Evolutionary conservation across 1,284 basidiomycete genomes (phyloP), one percentile per base, ranked within the genome.

Genomic region (Anthracocystis walkeri): DNA sequence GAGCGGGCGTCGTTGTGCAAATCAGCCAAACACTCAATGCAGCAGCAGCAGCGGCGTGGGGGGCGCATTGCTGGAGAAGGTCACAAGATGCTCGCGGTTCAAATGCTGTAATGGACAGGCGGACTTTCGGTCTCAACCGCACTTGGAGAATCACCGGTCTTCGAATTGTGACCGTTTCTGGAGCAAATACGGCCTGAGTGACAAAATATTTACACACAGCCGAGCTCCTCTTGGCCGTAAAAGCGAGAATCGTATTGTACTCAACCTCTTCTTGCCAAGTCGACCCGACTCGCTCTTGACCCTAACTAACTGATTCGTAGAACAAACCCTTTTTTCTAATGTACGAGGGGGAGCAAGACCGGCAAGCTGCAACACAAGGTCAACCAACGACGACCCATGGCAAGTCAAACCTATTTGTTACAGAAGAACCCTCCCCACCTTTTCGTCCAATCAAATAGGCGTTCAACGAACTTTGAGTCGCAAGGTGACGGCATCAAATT

Each of bases 31-130:
- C 14, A 49, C 18, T 18, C 3, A 5, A 31, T 20, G 48, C 48
- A 29, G 33, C 33, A 58, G 38, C 58, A 40, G 35, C 40, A 11
- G 51, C 58, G 57, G 64, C 58, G 58, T 61, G 54, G 54, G 58
- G 49, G 45, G 46, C 6, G 59, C 35, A 38, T 25, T 48, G 38
- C 27, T 33, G 27, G 20, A 40, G 21, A 14, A 44, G 54, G 40
- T 55, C 29, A 49, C 38, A 48, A 38, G 35, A 44, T 40, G 48
- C 44, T 33, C 18, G 6, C 27, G 3, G 7, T n/a, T 33, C 27
- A 49, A 49, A 49, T 12, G 56, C 63, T 58, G 51, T 44, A 55
- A 29, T 55, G 51, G 59, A 63, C 59, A 63, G 56, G 60, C 48
- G 56, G 60, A 58, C 45, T 55, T 56, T 66, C 58, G 58, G 64